Conservation (phyloP, 441 rosid genomes). For the Pelargonium myrrhifolium region DNA sequence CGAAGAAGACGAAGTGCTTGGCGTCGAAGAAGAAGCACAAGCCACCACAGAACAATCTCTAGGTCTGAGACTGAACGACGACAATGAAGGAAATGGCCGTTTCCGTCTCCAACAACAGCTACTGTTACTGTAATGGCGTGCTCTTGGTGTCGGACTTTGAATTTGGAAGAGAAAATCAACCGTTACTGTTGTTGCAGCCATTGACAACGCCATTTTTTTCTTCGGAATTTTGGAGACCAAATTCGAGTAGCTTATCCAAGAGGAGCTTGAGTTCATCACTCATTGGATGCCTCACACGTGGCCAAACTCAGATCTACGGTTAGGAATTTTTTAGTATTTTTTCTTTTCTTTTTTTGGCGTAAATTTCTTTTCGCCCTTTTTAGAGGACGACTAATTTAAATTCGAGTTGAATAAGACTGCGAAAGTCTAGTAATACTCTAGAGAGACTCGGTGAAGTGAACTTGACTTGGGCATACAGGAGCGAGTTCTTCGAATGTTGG, state of each 20-base stretch:
- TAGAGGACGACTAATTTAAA: too few relatives aligned
- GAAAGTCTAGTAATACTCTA: too few relatives aligned
- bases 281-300: neutral
- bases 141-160: neutral
- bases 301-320: too few relatives aligned
- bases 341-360: too few relatives aligned
- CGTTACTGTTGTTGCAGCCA: neutral
- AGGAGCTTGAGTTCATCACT: neutral
- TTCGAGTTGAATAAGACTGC: too few relatives aligned
- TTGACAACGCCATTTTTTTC: neutral
- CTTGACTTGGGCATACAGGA: too few relatives aligned
- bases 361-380: too few relatives aligned
- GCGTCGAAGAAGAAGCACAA: slow-evolving; percentile 15
- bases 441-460: too few relatives aligned
- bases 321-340: too few relatives aligned
- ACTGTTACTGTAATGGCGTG: neutral
- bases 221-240: neutral
- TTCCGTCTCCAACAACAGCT: neutral
- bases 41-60: neutral
- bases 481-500: too few relatives aligned
- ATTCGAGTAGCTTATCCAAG: neutral
- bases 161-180: neutral
- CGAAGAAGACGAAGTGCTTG: neutral
- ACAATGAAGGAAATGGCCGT: neutral
- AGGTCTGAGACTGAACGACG: neutral